These are phyloP conservation scores for Suillus subluteus DNA, from an alignment of 768 basidiomycete species.

Conservation along the genomic window DNA sequence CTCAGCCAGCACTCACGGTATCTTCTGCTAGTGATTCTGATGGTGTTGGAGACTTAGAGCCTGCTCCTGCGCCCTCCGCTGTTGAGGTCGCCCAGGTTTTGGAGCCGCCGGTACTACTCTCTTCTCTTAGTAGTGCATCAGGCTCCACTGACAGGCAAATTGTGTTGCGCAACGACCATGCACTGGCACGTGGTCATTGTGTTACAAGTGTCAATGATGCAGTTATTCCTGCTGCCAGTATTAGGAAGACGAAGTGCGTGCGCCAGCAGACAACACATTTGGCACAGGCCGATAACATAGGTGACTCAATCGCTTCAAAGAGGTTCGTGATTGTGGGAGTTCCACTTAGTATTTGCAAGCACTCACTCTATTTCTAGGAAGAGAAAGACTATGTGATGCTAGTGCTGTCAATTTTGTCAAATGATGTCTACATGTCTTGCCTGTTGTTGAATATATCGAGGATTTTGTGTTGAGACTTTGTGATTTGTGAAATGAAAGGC, in stretches of 20 bases:
- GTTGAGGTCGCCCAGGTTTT: background rate
- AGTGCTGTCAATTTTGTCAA: background rate
- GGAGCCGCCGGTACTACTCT: background rate
- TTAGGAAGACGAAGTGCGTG: background rate
- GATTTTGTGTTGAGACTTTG: background rate
- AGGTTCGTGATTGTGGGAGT: background rate
- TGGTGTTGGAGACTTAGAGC: too few species aligned
- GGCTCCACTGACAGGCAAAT: too few species aligned
- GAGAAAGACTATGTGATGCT: background rate
- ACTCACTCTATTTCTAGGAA: background rate
- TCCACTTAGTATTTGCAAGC: background rate
- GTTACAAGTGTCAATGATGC: background rate
- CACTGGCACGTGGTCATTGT: too few species aligned
- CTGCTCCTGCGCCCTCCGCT: too few species aligned
- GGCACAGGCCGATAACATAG: background rate
- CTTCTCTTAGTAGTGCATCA: too few species aligned
- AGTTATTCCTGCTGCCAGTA: background rate
- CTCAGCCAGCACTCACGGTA: too few species aligned
- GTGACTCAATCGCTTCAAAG: background rate
- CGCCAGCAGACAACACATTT: background rate
- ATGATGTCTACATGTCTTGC: background rate
- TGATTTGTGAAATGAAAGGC: background rate
- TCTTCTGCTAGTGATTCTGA: too few species aligned
- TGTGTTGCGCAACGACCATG: too few species aligned
- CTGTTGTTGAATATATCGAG: background rate